Evolutionary conservation across 1,284 basidiomycete genomes (phyloP).

Genomic region (Tilletia caries): DNA sequence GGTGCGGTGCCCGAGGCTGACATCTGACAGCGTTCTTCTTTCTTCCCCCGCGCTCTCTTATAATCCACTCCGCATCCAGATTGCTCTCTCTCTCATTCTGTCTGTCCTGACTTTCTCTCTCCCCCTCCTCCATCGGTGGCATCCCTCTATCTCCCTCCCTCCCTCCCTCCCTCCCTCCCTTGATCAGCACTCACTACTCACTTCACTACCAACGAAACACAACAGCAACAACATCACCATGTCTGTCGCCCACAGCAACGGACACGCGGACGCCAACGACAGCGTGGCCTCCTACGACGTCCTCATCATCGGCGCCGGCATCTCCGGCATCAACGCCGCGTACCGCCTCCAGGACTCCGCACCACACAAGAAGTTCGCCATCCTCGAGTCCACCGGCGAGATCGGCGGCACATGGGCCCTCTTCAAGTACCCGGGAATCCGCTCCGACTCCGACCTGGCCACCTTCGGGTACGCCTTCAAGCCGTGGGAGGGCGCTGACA

Average conservation of each 20-base stretch:
- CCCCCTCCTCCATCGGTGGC: no score
- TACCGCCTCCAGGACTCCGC: conserved; percentile 44
- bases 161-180: no score
- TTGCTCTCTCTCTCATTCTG: no score
- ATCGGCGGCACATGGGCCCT: conserved; percentile 48
- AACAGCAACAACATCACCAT: neutral
- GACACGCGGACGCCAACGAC: neutral
- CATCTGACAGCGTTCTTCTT: neutral
- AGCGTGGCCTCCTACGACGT: neutral
- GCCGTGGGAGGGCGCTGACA: conserved; percentile 39
- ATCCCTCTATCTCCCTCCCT: no score
- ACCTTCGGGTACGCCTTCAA: conserved; percentile 34
- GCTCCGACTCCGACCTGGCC: conserved; percentile 26
- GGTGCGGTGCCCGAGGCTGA: no score
- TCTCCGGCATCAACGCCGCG: conserved; percentile 51
- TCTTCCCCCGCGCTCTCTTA: neutral
- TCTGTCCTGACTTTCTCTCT: no score
- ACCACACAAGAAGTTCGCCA: conserved; percentile 25
- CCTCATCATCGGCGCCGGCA: conserved; percentile 47
- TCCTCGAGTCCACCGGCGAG: conserved; percentile 32
- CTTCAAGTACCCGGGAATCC: conserved; percentile 39
- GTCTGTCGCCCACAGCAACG: neutral
- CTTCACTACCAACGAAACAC: neutral
- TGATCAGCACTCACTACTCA: neutral
- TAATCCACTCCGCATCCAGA: no score